Conservation (phyloP, 169 alveolate genomes). For the Cryptosporidium parvum region DNA sequence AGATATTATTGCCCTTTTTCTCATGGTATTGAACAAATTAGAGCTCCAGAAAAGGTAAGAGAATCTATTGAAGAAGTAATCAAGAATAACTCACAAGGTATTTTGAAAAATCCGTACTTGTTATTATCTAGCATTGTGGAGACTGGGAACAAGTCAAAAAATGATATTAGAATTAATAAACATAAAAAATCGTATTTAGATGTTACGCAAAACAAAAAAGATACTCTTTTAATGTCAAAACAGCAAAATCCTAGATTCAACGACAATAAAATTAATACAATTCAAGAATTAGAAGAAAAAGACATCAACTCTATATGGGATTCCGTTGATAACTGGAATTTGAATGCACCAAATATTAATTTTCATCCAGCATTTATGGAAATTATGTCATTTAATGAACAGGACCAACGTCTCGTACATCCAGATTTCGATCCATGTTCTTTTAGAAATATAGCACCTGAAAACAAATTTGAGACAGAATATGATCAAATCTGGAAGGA, state of each 20-base stretch:
- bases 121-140: conserved; percentile 26
- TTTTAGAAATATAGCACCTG: background rate
- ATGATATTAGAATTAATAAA: background rate
- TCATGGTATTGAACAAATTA: conserved; percentile 73
- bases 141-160: background rate
- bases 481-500: conserved; percentile 74
- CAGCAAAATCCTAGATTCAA: background rate
- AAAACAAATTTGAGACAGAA: conserved; percentile 40
- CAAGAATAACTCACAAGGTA: conserved; percentile 1
- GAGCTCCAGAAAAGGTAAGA: conserved; percentile 66
- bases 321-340: conserved; percentile 27
- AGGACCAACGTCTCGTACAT: background rate
- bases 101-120: conserved; percentile 36
- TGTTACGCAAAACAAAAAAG: conserved; percentile 4
- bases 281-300: background rate
- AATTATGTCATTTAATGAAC: conserved; percentile 31
- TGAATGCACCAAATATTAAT: conserved; percentile 19
- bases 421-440: background rate
- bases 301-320: conserved; percentile 40
- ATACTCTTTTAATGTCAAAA: background rate
- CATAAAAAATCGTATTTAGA: conserved; percentile 2
- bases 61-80: conserved; percentile 47
- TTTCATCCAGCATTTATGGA: conserved; percentile 54
- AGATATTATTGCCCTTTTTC: conserved; percentile 84
- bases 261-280: background rate